Evolutionary conservation across 148 eudicot species (phyloP).

Genomic region (Chenopodium berlandieri): DNA sequence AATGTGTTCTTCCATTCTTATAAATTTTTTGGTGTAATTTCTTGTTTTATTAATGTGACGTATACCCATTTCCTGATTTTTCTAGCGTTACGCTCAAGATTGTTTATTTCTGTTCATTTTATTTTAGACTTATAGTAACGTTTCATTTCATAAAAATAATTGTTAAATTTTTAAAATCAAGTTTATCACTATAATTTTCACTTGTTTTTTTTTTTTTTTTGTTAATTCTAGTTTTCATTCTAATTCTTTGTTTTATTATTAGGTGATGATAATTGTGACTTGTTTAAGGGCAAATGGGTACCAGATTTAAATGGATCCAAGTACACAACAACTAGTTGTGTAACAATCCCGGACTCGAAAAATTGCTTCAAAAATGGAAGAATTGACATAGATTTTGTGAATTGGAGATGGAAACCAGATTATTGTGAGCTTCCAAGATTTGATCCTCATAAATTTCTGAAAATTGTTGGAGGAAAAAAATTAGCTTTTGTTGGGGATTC

Average conservation of each 20-base stretch:
- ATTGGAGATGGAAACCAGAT: conserved; percentile 80
- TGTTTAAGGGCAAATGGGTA: conserved; percentile 65
- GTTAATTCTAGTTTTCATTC: neutral
- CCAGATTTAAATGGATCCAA: conserved; percentile 35
- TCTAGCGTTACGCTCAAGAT: neutral
- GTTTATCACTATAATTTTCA: too few relatives aligned
- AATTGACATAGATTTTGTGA: conserved; percentile 46
- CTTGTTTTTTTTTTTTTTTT: neutral
- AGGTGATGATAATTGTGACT: conserved; percentile 42
- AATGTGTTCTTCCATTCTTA: neutral
- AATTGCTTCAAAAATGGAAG: conserved; percentile 72
- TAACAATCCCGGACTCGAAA: conserved; percentile 53
- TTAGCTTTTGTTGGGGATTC: conserved; percentile 80
- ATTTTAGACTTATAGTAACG: neutral
- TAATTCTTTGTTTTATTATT: neutral
- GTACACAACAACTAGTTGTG: conserved; percentile 53
- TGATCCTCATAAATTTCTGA: conserved; percentile 39
- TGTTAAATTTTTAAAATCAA: too few relatives aligned
- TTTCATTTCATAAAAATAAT: too few relatives aligned
- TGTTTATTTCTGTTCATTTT: neutral
- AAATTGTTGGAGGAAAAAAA: conserved; percentile 44
- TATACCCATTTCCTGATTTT: neutral
- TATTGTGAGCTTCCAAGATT: conserved; percentile 62
- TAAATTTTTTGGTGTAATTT: neutral
- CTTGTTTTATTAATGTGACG: neutral